phyloP scores from a whole-genome alignment of 805 yeast species.

The Candida sakaeoensis region DNA sequence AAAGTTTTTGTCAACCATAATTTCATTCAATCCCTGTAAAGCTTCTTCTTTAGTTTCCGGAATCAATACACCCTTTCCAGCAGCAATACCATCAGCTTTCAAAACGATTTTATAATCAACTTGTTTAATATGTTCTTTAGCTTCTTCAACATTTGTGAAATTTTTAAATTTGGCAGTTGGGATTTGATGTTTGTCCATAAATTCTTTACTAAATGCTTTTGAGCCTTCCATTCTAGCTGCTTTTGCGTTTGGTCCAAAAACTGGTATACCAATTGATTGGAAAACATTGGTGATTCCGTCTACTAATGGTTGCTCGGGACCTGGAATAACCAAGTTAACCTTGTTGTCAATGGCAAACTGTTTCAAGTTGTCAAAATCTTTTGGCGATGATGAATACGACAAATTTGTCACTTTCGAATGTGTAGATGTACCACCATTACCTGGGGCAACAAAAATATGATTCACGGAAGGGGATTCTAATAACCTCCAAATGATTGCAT shows the following conservation, averaged over 20 bases:
- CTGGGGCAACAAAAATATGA: constrained; percentile 88
- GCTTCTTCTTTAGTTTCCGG: constrained; percentile 87
- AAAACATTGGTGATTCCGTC: constrained; percentile 82
- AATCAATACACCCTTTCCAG: constrained; percentile 96
- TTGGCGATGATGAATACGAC: constrained; percentile 58
- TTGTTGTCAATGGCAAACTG: constrained; percentile 67
- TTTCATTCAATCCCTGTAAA: constrained; percentile 70
- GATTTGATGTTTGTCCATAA: constrained; percentile 86
- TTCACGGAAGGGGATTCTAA: constrained; percentile 70
- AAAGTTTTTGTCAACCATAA: constrained; percentile 86
- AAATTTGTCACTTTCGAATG: constrained; percentile 63
- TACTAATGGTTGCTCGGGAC: constrained; percentile 98
- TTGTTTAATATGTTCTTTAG: constrained; percentile 62
- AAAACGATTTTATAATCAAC: constrained; percentile 78
- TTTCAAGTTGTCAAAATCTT: constrained; percentile 67
- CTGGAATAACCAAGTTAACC: constrained; percentile 82
- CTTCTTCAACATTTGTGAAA: constrained; percentile 73
- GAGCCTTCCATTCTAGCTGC: constrained; percentile 98
- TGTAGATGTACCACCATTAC: constrained; percentile 86
- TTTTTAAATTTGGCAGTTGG: constrained; percentile 92
- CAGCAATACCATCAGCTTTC: constrained; percentile 97
- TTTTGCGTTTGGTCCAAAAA: constrained; percentile 88
- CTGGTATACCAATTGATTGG: constrained; percentile 83
- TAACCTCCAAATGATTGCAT: constrained; percentile 91
- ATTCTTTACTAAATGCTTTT: constrained; percentile 87